Evolutionary conservation across 1,284 basidiomycete species (phyloP).

Genomic region (Tylopilus orsonianus): DNA sequence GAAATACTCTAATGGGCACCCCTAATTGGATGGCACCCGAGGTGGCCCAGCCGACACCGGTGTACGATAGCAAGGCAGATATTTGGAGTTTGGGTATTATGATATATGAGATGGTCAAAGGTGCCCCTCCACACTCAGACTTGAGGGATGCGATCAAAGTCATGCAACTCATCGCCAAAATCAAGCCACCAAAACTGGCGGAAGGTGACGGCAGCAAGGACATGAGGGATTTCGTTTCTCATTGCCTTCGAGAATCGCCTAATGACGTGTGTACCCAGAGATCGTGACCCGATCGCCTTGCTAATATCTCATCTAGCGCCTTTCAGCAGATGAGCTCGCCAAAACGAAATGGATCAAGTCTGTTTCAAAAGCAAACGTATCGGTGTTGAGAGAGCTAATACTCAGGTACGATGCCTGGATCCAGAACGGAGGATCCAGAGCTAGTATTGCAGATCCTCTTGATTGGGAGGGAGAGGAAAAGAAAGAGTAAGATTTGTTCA

Average conservation of each 20-base stretch:
- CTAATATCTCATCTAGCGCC: constrained; percentile 55
- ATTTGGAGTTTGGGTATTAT: constrained; percentile 97
- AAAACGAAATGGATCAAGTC: constrained; percentile 95
- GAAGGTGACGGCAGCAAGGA: constrained; percentile 82
- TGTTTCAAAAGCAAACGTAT: constrained; percentile 65
- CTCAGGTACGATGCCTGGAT: constrained; percentile 75
- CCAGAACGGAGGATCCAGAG: constrained; percentile 77
- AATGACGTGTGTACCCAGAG: constrained; percentile 55
- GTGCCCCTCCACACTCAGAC: constrained; percentile 88
- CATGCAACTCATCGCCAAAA: constrained; percentile 88
- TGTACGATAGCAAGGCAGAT: constrained; percentile 94
- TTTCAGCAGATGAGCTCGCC: constrained; percentile 85
- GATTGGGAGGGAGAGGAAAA: constrained; percentile 70
- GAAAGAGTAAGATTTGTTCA: constrained; percentile 42
- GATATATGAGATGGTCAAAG: constrained; percentile 93
- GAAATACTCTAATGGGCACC: constrained; percentile 93
- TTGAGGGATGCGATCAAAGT: constrained; percentile 83
- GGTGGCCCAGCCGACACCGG: constrained; percentile 83
- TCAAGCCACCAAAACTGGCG: constrained; percentile 78
- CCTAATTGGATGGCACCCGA: constrained; percentile 99
- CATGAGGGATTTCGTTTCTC: constrained; percentile 87
- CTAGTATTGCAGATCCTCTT: constrained; percentile 73
- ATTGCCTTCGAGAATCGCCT: constrained; percentile 85
- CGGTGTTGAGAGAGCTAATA: constrained; percentile 83
- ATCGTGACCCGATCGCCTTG: neutral